phyloP scores from a whole-genome alignment of 441 rosid genomes.

The Gossypium trilobum region DNA sequence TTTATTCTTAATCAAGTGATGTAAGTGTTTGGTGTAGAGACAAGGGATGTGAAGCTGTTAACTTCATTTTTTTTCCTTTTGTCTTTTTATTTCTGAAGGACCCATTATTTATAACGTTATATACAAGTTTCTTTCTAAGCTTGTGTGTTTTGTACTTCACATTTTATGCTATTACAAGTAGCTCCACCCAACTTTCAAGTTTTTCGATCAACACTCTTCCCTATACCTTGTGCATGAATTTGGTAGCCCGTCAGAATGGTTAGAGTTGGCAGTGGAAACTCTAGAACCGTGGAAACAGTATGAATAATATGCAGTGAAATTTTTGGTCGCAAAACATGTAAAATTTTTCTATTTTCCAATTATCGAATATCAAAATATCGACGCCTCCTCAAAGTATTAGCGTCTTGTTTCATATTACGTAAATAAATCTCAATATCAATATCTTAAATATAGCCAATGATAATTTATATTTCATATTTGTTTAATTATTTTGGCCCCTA shows the following conservation, averaged over 20 bases:
- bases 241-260: not conserved
- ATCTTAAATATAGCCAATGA: too few relatives aligned
- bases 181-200: too few relatives aligned
- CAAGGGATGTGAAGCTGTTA: constrained; percentile 19
- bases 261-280: too few relatives aligned
- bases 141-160: not conserved
- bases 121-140: constrained; percentile 2
- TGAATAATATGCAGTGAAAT: not conserved
- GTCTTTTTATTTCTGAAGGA: not conserved
- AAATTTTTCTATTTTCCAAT: not conserved
- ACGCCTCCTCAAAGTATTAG: too few relatives aligned
- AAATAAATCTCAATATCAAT: too few relatives aligned
- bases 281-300: too few relatives aligned
- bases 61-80: constrained; percentile 5
- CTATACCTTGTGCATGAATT: not conserved
- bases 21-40: constrained; percentile 21
- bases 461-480: too few relatives aligned
- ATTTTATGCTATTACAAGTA: too few relatives aligned
- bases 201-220: not conserved
- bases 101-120: not conserved
- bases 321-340: not conserved
- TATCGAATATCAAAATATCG: too few relatives aligned
- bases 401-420: too few relatives aligned
- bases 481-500: too few relatives aligned
- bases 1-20: constrained; percentile 12